These are phyloP conservation scores for Camellia oleifera DNA, from an alignment of 179 eudicot genomes.

Conservation along the genomic window DNA sequence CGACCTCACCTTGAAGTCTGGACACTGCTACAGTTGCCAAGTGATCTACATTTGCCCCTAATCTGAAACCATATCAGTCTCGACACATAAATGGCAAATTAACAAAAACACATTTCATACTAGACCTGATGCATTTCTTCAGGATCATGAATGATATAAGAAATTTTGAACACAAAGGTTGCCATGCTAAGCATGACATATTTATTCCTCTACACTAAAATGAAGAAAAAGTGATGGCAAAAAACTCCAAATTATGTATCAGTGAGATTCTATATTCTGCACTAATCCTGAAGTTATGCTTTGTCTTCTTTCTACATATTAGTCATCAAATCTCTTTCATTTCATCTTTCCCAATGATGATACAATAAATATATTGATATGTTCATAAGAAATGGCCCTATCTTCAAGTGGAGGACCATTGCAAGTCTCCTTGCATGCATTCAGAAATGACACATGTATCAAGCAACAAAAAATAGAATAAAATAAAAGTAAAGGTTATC, in stretches of 20 bases:
- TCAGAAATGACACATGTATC: not conserved
- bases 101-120: not conserved
- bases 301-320: not conserved
- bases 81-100: slow-evolving; percentile 6
- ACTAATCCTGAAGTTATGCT: not conserved
- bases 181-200: too few species aligned
- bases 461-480: not conserved
- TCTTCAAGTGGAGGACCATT: not conserved
- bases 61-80: slow-evolving; percentile 39
- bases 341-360: not conserved
- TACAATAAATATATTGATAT: not conserved
- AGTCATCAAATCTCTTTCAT: not conserved
- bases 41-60: slow-evolving; percentile 43
- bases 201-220: not conserved
- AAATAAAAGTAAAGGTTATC: not conserved
- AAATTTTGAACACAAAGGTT: not conserved
- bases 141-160: slow-evolving; percentile 3
- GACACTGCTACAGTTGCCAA: slow-evolving; percentile 49
- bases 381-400: not conserved
- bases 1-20: slow-evolving; percentile 62
- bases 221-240: too few species aligned
- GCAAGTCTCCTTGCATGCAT: not conserved
- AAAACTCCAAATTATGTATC: not conserved
- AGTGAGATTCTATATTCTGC: not conserved
- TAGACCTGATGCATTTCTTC: not conserved